Base-by-base conservation (phyloP, 495 filamentous ascomycete species). In the Oidiodendron maius region DNA sequence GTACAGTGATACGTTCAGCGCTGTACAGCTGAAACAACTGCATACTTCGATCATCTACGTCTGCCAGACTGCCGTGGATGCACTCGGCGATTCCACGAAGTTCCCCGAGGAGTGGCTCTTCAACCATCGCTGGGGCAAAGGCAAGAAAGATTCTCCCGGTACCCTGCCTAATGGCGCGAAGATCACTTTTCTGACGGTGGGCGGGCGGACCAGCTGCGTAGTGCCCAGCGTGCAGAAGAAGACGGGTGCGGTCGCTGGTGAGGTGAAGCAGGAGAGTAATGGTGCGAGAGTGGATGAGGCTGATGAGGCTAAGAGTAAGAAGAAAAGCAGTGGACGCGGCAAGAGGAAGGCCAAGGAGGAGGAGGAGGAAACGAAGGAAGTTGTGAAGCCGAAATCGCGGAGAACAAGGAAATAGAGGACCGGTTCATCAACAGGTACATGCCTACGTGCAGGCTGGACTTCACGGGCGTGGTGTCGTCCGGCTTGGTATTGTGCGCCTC, bases 91-190 rank as follows among this genome's bases (percentile, higher is more conserved):
- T 44, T 87, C 81, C 1, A 79, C 81, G 16, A 72, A 84, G 60
- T 95, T 96, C 57, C 93, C 93, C 0, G 76, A 89, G 37, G 71
- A 91, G 46, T 98, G 91, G 93, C 69, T 98, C 23, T 94, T 96
- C 72, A 82, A 87, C 39, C 78, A 95, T 63, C 81, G 93, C 16
- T 96, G 91, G 91, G 74, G 81, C 9, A 95, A 94, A 59, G 91
- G 91, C 12, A 87, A 87, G 67, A 91, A 91, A 61, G 84, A 85
- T 44, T 71, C 74, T 4, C 44, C 71, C 0, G 72, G 71, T 2
- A 77, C 67, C 15, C 65, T 96, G 20, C 89, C 90, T 2, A 95
- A 82, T 54, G 93, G 93, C 0, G 84, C 87, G 47, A 88, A 82
- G 64, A 82, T 97, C 24, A 80, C 76, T 0, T 90, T 84, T 57